Percentiles rank a stretch among this genome's conserved stretches.
Conservation (phyloP, 805 yeast genomes). For the Pichia occidentalis region DNA sequence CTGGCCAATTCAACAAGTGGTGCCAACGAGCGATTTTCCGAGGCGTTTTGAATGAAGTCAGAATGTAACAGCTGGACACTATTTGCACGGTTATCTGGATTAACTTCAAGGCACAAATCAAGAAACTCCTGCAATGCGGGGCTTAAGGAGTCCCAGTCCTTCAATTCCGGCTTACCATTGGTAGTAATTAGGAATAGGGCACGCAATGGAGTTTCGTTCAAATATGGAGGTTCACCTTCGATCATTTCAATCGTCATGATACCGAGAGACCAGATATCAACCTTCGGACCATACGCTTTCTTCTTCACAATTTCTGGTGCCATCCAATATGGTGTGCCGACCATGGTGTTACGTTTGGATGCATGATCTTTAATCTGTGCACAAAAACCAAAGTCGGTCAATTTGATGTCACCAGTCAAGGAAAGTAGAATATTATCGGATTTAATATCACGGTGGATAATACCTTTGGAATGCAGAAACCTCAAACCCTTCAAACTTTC, state of each 20-base stretch:
- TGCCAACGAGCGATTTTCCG: conserved; percentile 53
- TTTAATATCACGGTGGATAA: conserved; percentile 93
- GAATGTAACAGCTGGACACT: conserved; percentile 67
- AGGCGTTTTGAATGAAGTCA: conserved; percentile 57
- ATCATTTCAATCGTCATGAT: conserved; percentile 86
- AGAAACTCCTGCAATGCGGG: conserved; percentile 61
- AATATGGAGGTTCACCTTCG: conserved; percentile 79
- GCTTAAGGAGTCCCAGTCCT: conserved; percentile 68
- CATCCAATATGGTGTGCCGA: conserved; percentile 89
- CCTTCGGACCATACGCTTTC: conserved; percentile 75
- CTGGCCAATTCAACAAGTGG: conserved; percentile 73
- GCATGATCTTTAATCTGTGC: conserved; percentile 72
- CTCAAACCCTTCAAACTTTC: conserved; percentile 83
- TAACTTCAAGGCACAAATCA: conserved; percentile 73
- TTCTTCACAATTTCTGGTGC: conserved; percentile 82
- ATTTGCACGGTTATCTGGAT: conserved; percentile 72
- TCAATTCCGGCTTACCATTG: conserved; percentile 73
- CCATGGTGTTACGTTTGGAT: conserved; percentile 76
- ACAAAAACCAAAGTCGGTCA: conserved; percentile 78
- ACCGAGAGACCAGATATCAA: conserved; percentile 78
- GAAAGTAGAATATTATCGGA: conserved; percentile 87
- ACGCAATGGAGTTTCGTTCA: conserved; percentile 72
- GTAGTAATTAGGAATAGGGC: conserved; percentile 74
- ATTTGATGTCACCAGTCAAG: conserved; percentile 79
- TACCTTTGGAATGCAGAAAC: conserved; percentile 86